A percentile compares a stretch with the other conserved stretches of the same genome.
Conservation (phyloP, 306 rosid genomes). For the Cicer chorassanicum region DNA sequence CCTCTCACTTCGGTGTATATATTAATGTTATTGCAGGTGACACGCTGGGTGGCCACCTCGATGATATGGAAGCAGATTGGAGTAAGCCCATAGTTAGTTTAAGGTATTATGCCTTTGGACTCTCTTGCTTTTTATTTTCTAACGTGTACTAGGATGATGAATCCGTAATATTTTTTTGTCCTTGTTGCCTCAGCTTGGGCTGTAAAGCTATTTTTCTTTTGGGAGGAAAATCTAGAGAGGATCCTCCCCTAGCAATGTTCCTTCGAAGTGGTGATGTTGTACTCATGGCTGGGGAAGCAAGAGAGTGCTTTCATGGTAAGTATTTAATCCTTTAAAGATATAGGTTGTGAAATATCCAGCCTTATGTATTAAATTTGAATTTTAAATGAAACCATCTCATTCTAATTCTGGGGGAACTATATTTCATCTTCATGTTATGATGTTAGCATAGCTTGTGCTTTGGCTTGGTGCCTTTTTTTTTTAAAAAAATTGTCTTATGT, state of each 20-base stretch:
- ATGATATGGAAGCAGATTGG: constrained; percentile 98
- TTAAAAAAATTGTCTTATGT: not conserved
- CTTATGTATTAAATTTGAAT: not conserved
- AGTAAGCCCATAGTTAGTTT: constrained; percentile 86
- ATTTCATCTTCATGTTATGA: not conserved
- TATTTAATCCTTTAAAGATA: constrained; percentile 18
- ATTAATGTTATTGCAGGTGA: constrained; percentile 59
- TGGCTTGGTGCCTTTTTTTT: not conserved
- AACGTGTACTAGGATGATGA: constrained; percentile 21
- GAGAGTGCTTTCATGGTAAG: constrained; percentile 93
- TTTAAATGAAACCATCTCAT: not conserved
- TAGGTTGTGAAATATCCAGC: constrained; percentile 3
- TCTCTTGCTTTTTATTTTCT: not conserved
- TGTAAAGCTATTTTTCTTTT: constrained; percentile 94
- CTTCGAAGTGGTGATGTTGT: constrained; percentile 95
- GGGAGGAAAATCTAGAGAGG: constrained; percentile 89
- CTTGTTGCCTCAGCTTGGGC: constrained; percentile 67
- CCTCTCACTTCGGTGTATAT: constrained; percentile 8
- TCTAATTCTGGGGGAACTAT: not conserved
- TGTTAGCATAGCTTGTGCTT: not conserved
- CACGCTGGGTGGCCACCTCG: constrained; percentile 92
- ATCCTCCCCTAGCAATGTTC: constrained; percentile 84
- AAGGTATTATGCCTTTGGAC: constrained; percentile 57
- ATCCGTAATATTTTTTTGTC: constrained; percentile 38
- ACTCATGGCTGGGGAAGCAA: constrained; percentile 95